Evolutionary conservation across 2,329 filamentous ascomycete species (phyloP).

Genomic region (Penicillium fuscoglaucum): DNA sequence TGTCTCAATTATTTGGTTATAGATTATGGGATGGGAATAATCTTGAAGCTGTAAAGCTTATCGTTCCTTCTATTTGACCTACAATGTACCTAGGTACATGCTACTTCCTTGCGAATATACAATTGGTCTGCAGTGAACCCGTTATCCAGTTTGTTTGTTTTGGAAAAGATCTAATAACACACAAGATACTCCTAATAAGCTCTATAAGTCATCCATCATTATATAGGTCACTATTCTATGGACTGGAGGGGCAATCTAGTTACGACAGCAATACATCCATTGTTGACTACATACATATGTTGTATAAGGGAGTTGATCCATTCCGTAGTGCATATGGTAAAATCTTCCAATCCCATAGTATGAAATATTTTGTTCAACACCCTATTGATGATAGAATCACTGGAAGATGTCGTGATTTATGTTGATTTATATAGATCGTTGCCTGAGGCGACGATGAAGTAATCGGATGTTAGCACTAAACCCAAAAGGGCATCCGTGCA

Average conservation of each 20-base stretch:
- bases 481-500: constrained; percentile 19
- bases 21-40: too few relatives aligned
- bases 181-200: not conserved
- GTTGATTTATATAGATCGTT: not conserved
- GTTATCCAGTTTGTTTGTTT: too few relatives aligned
- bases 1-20: too few relatives aligned
- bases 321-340: not conserved
- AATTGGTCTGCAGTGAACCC: too few relatives aligned
- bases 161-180: too few relatives aligned
- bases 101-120: too few relatives aligned
- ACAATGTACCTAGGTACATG: too few relatives aligned
- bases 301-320: not conserved
- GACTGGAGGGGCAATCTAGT: not conserved
- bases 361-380: not conserved
- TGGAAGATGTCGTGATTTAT: not conserved
- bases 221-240: not conserved
- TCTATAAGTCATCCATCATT: not conserved
- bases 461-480: constrained; percentile 16
- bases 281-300: not conserved
- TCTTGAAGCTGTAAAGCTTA: too few relatives aligned
- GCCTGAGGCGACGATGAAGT: constrained; percentile 15
- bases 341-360: too few relatives aligned
- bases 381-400: not conserved
- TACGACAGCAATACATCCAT: not conserved
- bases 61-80: too few relatives aligned